Base-by-base conservation (phyloP, 495 filamentous ascomycete species). In the Barbatosphaeria neglecta region DNA sequence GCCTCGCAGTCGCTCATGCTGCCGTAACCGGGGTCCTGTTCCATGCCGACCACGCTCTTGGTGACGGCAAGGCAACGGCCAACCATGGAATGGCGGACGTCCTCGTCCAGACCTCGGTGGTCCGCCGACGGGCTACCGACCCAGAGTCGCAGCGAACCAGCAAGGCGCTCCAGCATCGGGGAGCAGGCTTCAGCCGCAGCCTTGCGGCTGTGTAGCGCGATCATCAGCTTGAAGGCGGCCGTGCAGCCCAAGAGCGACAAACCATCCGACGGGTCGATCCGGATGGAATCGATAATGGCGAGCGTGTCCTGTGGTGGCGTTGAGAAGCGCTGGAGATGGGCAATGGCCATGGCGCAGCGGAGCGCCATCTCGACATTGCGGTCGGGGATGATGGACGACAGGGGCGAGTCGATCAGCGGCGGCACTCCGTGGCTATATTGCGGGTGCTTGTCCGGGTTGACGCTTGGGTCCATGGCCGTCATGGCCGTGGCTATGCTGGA, bases 281-380 rank as follows among this genome's bases (percentile, higher is more conserved):
- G 48, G 13, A 73, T 70, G n/a, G 64, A 62, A 24, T 72, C 66
- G 51, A 74, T 69, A 37, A 77, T 60, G 8, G 51, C 45, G 18
- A 68, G 66, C 4, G 68, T 66, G 5, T 62, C 65, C n/a, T 58
- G 54, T 1, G 59, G 62, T 3, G 67, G 67, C 13, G 64, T 60
- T 5, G 66, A 51, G 22, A 61, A 66, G 10, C 68, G 70, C n/a
- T 73, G 64, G 16, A 88, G 69, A 33, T 90, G 75, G 10, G 82
- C 75, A 11, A 86, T 78, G 41, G 84, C 83, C 77, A 88, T 90
- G 8, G 88, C 86, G 49, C 87, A 87, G 18, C 81, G 77, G 9
- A 94, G 76, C 3, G 87, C 81, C 49, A 84, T 74, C 15, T 71
- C 72, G 19, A 87, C 75, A 52, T 90, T 86, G 2, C 74, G 70